phyloP scores from a whole-genome alignment of 805 yeast genomes.

The Candida sonorensis region DNA sequence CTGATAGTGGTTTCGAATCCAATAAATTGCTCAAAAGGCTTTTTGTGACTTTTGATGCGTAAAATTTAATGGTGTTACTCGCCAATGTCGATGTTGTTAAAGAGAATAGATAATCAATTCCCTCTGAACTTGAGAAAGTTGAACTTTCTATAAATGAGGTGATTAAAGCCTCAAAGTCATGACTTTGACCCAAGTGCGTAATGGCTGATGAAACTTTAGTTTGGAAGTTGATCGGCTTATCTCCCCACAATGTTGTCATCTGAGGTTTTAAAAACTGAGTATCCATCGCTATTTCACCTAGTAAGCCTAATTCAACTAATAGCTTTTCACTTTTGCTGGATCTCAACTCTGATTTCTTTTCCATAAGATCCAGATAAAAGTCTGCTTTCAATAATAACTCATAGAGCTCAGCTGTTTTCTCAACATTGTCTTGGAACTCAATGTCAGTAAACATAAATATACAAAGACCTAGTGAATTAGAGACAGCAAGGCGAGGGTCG shows the following conservation, averaged over 20 bases:
- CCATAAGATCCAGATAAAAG: constrained; percentile 2
- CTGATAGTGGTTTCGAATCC: constrained; percentile 16
- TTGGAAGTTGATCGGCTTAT: constrained; percentile 8
- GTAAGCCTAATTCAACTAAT: constrained; percentile 21
- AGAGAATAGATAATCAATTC: constrained; percentile 2
- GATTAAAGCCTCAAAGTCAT: not conserved
- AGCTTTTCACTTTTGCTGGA: constrained; percentile 1
- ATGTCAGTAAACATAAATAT: constrained; percentile 12
- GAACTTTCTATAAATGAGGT: not conserved
- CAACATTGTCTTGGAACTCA: too few relatives aligned
- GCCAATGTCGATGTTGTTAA: not conserved
- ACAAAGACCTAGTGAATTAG: constrained; percentile 19
- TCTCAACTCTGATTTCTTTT: constrained; percentile 2
- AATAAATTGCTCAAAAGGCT: constrained; percentile 23
- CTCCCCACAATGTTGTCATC: constrained; percentile 5
- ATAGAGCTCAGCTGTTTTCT: too few relatives aligned
- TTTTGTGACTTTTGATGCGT: constrained; percentile 30
- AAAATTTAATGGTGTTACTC: constrained; percentile 16
- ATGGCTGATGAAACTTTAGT: not conserved
- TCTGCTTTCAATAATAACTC: constrained; percentile 3
- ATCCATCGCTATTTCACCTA: constrained; percentile 33
- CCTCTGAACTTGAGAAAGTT: not conserved
- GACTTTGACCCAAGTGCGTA: not conserved
- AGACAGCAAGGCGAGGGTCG: constrained; percentile 10
- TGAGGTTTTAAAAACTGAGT: constrained; percentile 25